These are phyloP conservation scores for Crucibulum laeve DNA, from an alignment of 768 basidiomycete species.

Conservation along the genomic window DNA sequence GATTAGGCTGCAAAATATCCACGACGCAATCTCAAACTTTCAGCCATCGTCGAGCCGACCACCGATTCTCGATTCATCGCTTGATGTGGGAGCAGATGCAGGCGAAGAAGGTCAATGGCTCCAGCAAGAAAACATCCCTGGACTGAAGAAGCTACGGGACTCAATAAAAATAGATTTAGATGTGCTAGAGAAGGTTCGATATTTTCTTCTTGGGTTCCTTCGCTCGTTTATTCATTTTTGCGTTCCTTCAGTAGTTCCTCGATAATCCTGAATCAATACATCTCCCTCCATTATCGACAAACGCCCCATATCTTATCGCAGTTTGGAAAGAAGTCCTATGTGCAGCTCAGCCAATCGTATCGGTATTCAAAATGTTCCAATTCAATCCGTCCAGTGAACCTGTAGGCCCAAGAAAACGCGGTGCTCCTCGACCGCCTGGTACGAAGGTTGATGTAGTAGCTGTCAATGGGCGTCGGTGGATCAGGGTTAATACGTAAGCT, in stretches of 20 bases:
- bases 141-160: constrained; percentile 41
- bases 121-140: constrained; percentile 38
- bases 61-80: constrained; percentile 43
- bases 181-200: constrained; percentile 37
- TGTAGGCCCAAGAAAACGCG: constrained; percentile 10
- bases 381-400: constrained; percentile 8
- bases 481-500: constrained; percentile 81
- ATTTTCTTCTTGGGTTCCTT: constrained; percentile 1
- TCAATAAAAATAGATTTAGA: constrained; percentile 41
- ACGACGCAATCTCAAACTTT: constrained; percentile 31
- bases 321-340: constrained; percentile 78
- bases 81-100: constrained; percentile 23
- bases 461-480: constrained; percentile 72
- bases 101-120: constrained; percentile 37
- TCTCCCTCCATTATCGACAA: constrained; percentile 60
- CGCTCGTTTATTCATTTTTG: constrained; percentile 9
- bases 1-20: constrained; percentile 23
- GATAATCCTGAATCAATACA: constrained; percentile 37
- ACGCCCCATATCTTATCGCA: constrained; percentile 75
- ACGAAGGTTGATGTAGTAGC: constrained; percentile 83
- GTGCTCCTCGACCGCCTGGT: constrained; percentile 22
- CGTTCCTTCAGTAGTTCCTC: constrained; percentile 56
- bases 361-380: constrained; percentile 54
- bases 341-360: constrained; percentile 52
- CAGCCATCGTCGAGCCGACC: constrained; percentile 31